Base-by-base conservation (phyloP, 2,329 filamentous ascomycete genomes). In the Beauveria scarabaeidicola region DNA sequence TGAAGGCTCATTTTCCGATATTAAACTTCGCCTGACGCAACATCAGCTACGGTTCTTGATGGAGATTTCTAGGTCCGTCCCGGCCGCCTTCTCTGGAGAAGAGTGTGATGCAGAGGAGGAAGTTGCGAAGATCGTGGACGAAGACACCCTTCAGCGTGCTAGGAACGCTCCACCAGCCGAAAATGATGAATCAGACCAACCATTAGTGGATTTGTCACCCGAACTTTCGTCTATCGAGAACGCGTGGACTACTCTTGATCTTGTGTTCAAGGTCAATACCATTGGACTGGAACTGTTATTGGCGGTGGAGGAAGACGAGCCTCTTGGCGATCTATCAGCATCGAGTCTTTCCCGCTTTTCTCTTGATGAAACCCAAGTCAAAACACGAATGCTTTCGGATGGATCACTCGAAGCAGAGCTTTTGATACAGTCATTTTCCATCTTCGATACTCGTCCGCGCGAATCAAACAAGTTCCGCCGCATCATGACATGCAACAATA, bases 401-500 rank as follows among this genome's bases (percentile, higher is more conserved):
- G 87, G 88, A 7, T 92, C 92, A 0, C 74, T 99, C 44, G 94
- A 99, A 71, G 91, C 92, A 2, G 95, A 99, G 70, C 82, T 99
- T 7, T 81, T 96, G 40, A 91, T 99, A 17, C 88, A 94, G 61
- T 94, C 93, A 0, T 97, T 99, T 71, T 96, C 91, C 0, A 96
- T 97, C 64, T 84, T 90, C 59, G 94, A 99, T 71, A 97, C 89
- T 63, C 87, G 95, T n/a, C 86, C 85, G 5, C 83, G 85, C 58
- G 92, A 96, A 66, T 89, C 88, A 5, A 99, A 97, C 77, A 97
- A 96, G 70, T 99, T 95, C 80, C 86, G 91, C 54, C 95, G 93
- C 72, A 97, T 99, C 75, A 97, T 99, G 94, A 92, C 92, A 1
- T 87, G 96, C 59, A 91, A 92, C 68, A 97, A 97, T 73, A 93